phyloP scores from a whole-genome alignment of 2,329 filamentous ascomycete species.

The Fusarium floridanum region DNA sequence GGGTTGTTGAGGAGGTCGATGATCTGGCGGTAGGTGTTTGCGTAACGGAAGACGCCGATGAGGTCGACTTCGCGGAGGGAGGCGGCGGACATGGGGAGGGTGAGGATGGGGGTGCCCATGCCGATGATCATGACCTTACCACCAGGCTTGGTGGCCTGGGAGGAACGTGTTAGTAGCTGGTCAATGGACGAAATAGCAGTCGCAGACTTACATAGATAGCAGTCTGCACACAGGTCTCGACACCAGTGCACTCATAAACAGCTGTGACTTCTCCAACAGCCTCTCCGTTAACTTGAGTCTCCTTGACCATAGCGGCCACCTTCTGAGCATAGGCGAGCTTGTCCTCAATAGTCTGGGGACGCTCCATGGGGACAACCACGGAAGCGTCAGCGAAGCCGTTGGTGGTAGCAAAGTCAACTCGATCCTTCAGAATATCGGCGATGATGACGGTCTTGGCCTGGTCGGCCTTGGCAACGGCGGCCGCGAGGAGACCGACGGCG shows the following conservation, averaged over 20 bases:
- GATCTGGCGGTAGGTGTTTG: slow-evolving; percentile 76
- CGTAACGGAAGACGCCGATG: slow-evolving; percentile 79
- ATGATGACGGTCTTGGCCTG: slow-evolving; percentile 62
- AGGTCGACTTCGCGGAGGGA: slow-evolving; percentile 78
- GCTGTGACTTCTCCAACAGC: slow-evolving; percentile 74
- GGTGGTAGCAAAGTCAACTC: slow-evolving; percentile 68
- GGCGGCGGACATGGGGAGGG: slow-evolving; percentile 76
- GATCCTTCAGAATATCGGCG: slow-evolving; percentile 68
- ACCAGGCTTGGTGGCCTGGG: slow-evolving; percentile 71
- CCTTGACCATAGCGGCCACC: slow-evolving; percentile 60
- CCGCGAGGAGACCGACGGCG: slow-evolving; percentile 70
- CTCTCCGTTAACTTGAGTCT: slow-evolving; percentile 52
- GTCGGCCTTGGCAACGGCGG: slow-evolving; percentile 67
- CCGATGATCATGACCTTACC: slow-evolving; percentile 79
- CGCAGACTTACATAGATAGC: slow-evolving; percentile 72
- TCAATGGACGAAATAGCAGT: not conserved
- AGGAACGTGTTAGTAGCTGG: not conserved
- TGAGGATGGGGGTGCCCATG: slow-evolving; percentile 79
- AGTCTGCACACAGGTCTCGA: slow-evolving; percentile 80
- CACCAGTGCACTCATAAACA: slow-evolving; percentile 84
- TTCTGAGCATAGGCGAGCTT: slow-evolving; percentile 65
- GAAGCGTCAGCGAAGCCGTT: slow-evolving; percentile 68
- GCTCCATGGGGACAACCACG: slow-evolving; percentile 63
- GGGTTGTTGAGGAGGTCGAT: slow-evolving; percentile 64
- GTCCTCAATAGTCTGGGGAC: slow-evolving; percentile 64